These are phyloP conservation scores for Sphaceloma murrayae DNA, from an alignment of 2,329 filamentous ascomycete species.

Conservation along the genomic window DNA sequence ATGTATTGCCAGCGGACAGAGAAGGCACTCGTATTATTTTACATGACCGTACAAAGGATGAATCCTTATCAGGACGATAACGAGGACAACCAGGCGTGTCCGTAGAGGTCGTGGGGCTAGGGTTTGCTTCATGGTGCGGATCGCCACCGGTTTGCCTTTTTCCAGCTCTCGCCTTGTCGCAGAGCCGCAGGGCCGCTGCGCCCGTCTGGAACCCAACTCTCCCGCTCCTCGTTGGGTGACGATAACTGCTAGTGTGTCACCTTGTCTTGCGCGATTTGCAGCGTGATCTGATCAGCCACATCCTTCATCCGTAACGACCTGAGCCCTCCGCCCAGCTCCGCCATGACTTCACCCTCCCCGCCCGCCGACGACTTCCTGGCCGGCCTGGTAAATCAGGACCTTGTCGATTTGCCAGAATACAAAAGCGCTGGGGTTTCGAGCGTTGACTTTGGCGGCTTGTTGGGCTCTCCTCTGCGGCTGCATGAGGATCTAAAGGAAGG, in stretches of 20 bases:
- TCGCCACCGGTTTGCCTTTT: too few species aligned
- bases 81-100: too few species aligned
- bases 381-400: constrained; percentile 41
- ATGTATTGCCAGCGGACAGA: too few species aligned
- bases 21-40: too few species aligned
- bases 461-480: constrained; percentile 58
- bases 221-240: too few species aligned
- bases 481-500: constrained; percentile 80
- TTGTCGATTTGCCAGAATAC: constrained; percentile 45
- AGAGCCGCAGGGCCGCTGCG: too few species aligned
- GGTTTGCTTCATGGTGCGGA: too few species aligned
- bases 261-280: constrained; percentile 15
- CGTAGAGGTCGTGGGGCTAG: too few species aligned
- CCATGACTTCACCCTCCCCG: constrained; percentile 15
- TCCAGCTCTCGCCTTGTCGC: too few species aligned
- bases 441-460: constrained; percentile 62
- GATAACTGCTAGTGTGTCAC: constrained; percentile 5
- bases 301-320: constrained; percentile 4
- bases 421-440: constrained; percentile 44
- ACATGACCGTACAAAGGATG: too few species aligned
- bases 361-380: constrained; percentile 19
- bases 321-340: constrained; percentile 12
- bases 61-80: too few species aligned
- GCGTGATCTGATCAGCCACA: constrained; percentile 7
- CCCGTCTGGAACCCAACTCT: too few species aligned